phyloP scores from a whole-genome alignment of 2,329 filamentous ascomycete species.

The Verticillium tricorpus region DNA sequence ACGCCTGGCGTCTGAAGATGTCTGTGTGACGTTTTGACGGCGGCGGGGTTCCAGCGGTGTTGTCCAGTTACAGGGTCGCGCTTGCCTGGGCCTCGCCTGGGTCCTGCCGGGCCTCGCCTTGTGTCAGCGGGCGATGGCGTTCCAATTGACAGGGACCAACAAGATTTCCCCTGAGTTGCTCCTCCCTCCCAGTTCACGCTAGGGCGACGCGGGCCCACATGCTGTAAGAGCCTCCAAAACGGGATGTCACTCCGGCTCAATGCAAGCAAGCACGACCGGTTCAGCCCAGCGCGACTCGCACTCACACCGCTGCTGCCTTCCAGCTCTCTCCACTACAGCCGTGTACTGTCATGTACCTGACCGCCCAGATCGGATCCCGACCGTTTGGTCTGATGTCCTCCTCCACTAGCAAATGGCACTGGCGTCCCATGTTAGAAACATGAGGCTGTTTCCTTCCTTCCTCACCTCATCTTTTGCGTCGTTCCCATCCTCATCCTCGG shows the following conservation, averaged over 20 bases:
- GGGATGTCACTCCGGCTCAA: not conserved
- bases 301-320: not conserved
- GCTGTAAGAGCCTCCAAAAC: slow-evolving; percentile 10
- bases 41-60: not conserved
- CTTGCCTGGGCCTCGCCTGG: not conserved
- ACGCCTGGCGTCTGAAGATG: slow-evolving; percentile 2
- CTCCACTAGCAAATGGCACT: slow-evolving; percentile 3
- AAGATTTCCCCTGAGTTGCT: not conserved
- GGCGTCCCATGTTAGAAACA: slow-evolving; percentile 24
- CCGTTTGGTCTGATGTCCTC: slow-evolving; percentile 26
- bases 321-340: not conserved
- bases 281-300: not conserved
- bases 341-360: not conserved
- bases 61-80: not conserved
- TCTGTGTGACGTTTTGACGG: slow-evolving; percentile 3
- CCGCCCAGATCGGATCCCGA: slow-evolving; percentile 6
- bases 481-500: too few species aligned
- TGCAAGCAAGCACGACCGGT: slow-evolving; percentile 3
- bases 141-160: not conserved
- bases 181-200: not conserved
- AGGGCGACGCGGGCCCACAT: not conserved
- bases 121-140: not conserved
- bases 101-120: not conserved
- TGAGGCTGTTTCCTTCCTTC: slow-evolving; percentile 22
- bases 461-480: not conserved